Evolutionary conservation across 148 eudicot genomes (phyloP).

Genomic region (Rhododendron ovatum): DNA sequence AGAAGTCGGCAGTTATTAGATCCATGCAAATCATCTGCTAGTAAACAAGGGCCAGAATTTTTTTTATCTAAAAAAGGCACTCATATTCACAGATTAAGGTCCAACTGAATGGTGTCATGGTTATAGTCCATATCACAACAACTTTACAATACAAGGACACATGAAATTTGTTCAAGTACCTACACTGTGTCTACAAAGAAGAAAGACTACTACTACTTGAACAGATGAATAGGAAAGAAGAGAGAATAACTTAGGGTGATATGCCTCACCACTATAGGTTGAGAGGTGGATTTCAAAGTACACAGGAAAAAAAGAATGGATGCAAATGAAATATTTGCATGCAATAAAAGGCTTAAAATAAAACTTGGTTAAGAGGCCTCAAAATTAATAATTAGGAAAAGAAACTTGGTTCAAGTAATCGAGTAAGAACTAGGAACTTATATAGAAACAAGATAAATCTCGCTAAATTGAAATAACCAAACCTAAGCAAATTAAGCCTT

Average conservation of each 20-base stretch:
- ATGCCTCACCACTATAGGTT: neutral
- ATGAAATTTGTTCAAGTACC: neutral
- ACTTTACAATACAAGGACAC: neutral
- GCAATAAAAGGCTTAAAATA: neutral
- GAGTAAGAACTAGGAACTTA: neutral
- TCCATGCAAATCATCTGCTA: neutral
- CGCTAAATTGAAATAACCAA: neutral
- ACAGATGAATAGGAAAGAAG: neutral
- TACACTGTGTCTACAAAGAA: neutral
- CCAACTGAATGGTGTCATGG: neutral
- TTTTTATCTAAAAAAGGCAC: neutral
- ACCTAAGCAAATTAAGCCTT: neutral
- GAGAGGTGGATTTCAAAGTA: no score
- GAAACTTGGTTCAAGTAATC: neutral
- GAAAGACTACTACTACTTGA: neutral
- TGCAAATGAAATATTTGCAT: neutral
- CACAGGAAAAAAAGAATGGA: neutral
- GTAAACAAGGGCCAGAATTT: neutral
- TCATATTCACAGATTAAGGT: neutral
- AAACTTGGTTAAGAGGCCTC: neutral
- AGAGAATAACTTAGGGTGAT: no score
- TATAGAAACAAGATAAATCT: neutral
- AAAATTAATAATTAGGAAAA: no score
- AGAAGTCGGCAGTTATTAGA: neutral
- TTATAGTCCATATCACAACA: neutral